A percentile compares a stretch with the other conserved stretches of the same genome.
Evolutionary conservation across 805 yeast species (phyloP).

Genomic region (Wickerhamiella musiphila): DNA sequence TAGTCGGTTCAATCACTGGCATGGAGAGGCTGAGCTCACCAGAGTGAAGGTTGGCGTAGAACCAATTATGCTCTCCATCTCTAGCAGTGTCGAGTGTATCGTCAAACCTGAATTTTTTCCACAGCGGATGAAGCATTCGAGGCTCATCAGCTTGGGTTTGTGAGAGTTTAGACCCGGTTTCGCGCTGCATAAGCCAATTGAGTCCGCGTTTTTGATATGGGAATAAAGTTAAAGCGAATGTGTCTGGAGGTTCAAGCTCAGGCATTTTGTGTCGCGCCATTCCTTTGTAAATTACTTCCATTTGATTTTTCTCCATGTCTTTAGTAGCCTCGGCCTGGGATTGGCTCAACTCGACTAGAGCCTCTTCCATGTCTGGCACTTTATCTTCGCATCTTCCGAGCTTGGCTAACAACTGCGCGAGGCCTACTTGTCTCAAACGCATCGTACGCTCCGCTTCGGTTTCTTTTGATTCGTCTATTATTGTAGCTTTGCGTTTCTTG

Average conservation of each 20-base stretch:
- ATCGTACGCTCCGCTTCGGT: constrained; percentile 34
- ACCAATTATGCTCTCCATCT: no score
- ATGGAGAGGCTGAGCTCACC: constrained; percentile 58
- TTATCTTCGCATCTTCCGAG: constrained; percentile 18
- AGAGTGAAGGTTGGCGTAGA: constrained; percentile 62
- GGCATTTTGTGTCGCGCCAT: constrained; percentile 33
- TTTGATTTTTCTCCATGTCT: constrained; percentile 48
- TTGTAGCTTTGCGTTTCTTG: constrained; percentile 4
- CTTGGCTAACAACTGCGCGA: constrained; percentile 37
- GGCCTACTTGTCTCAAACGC: constrained; percentile 37
- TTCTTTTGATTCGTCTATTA: constrained; percentile 26
- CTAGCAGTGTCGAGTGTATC: no score
- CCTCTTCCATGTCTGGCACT: constrained; percentile 4
- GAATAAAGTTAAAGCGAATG: constrained; percentile 42
- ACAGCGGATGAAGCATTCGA: constrained; percentile 76
- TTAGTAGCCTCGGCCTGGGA: constrained; percentile 22
- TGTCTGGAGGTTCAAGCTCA: constrained; percentile 43
- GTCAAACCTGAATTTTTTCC: constrained; percentile 75
- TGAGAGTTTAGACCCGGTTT: constrained; percentile 36
- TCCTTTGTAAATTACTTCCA: constrained; percentile 54
- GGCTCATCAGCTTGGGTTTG: no score
- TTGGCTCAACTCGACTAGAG: constrained; percentile 4
- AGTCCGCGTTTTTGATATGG: constrained; percentile 73
- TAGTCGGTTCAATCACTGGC: constrained; percentile 44
- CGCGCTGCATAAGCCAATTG: constrained; percentile 79